Evolutionary conservation across 163 green algal genomes (phyloP).

Genomic region (Prototheca wickerhamii): DNA sequence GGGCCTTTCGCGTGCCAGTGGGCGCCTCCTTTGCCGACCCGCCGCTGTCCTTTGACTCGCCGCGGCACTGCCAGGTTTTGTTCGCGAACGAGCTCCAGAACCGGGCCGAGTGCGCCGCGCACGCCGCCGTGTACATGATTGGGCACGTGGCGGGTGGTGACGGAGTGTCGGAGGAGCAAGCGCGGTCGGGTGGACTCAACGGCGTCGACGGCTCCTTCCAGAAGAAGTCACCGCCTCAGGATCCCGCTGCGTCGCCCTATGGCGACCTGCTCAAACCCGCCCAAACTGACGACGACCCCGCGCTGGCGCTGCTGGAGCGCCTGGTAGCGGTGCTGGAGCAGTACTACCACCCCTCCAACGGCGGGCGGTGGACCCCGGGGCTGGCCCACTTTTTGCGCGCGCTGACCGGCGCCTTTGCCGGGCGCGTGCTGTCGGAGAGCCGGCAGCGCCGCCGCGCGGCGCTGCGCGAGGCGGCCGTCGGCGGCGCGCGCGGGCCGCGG

Average conservation of each 20-base stretch:
- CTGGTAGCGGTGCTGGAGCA: constrained; percentile 71
- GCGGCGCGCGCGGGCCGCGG: not conserved
- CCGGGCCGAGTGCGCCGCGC: constrained; percentile 16
- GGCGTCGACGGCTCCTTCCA: too few relatives aligned
- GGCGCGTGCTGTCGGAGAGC: constrained; percentile 36
- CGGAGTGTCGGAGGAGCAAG: too few relatives aligned
- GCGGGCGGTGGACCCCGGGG: constrained; percentile 48
- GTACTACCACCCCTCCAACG: constrained; percentile 84
- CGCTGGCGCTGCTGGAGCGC: constrained; percentile 36
- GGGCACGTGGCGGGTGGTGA: constrained; percentile 9
- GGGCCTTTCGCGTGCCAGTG: constrained; percentile 67
- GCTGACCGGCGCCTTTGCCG: constrained; percentile 36
- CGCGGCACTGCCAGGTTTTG: constrained; percentile 5
- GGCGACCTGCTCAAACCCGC: too few relatives aligned
- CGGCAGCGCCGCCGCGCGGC: not conserved
- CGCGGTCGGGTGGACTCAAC: too few relatives aligned
- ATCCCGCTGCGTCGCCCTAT: too few relatives aligned
- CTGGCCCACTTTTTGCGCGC: constrained; percentile 49
- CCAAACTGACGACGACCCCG: constrained; percentile 13
- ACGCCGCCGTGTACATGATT: constrained; percentile 20
- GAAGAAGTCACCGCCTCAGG: too few relatives aligned
- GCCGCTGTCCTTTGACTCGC: constrained; percentile 12
- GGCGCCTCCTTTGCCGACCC: constrained; percentile 37
- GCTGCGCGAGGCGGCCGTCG: not conserved
- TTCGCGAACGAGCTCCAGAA: constrained; percentile 12